Evolutionary conservation across 768 basidiomycete genomes (phyloP).

Genomic region (Suillus plorans): DNA sequence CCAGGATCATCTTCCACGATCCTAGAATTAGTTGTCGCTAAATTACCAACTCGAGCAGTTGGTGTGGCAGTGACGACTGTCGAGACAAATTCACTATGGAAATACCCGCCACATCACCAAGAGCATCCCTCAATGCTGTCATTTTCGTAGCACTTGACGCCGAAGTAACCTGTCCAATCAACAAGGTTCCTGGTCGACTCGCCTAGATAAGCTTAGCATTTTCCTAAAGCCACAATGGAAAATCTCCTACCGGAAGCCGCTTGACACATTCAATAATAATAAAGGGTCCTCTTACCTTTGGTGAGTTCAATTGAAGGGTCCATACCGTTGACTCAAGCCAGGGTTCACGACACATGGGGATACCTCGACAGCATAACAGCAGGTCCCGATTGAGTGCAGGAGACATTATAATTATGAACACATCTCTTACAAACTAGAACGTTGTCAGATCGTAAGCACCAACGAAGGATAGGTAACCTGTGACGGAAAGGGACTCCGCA

Average conservation of each 20-base stretch:
- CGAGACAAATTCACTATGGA: background rate
- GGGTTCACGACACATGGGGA: background rate
- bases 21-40: background rate
- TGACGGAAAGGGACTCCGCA: background rate
- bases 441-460: background rate
- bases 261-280: background rate
- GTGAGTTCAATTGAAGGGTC: background rate
- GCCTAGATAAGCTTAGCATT: background rate
- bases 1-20: background rate
- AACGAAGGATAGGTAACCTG: background rate
- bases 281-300: background rate
- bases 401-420: background rate
- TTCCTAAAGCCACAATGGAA: background rate
- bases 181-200: background rate
- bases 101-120: background rate
- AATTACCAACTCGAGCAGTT: background rate
- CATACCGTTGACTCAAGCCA: background rate
- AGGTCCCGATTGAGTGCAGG: background rate
- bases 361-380: background rate
- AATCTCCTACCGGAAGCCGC: background rate
- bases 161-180: background rate
- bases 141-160: background rate
- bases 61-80: background rate
- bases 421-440: background rate
- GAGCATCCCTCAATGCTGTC: background rate